Percentiles rank a stretch among this genome's conserved stretches.
Conservation (phyloP, 345 rosid species). For the Trapa incisa region DNA sequence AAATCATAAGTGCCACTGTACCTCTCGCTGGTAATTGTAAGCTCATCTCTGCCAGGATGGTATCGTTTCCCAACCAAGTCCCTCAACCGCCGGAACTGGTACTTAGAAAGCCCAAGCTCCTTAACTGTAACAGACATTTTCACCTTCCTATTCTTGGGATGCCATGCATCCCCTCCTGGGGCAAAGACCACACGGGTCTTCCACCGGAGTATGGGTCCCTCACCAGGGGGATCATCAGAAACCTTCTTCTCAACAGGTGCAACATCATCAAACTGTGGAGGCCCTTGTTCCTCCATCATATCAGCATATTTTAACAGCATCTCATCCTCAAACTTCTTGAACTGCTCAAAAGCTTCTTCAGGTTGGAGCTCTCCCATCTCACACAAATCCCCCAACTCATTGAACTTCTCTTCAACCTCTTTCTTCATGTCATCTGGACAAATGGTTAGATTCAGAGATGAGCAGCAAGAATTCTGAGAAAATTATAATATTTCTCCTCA, state of each 20-base stretch:
- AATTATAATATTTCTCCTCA: not conserved
- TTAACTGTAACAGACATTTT: conserved; percentile 87
- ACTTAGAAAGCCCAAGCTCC: conserved; percentile 85
- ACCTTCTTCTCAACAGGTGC: conserved; percentile 38
- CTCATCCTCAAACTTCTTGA: conserved; percentile 83
- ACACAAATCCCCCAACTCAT: conserved; percentile 78
- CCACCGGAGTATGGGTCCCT: conserved; percentile 92
- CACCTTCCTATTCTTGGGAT: conserved; percentile 91
- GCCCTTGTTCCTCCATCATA: conserved; percentile 53
- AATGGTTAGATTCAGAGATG: conserved; percentile 2
- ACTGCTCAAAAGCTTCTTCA: conserved; percentile 68
- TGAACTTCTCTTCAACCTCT: conserved; percentile 63
- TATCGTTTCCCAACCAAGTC: conserved; percentile 85
- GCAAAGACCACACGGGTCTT: conserved; percentile 70
- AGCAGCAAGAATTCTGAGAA: not conserved
- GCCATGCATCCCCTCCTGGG: conserved; percentile 99
- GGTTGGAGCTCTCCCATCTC: conserved; percentile 69
- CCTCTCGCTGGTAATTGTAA: conserved; percentile 93
- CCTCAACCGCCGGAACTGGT: conserved; percentile 58
- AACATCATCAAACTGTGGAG: conserved; percentile 42
- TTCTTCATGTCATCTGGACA: conserved; percentile 66
- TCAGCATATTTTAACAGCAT: conserved; percentile 55
- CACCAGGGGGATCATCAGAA: conserved; percentile 72
- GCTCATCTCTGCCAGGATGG: conserved; percentile 89
- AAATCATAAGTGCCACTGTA: conserved; percentile 11